A percentile compares a stretch with the other conserved stretches of the same genome.
phyloP scores from a whole-genome alignment of 371 early-diverging fungal genomes.

The Mortierella sp. region DNA sequence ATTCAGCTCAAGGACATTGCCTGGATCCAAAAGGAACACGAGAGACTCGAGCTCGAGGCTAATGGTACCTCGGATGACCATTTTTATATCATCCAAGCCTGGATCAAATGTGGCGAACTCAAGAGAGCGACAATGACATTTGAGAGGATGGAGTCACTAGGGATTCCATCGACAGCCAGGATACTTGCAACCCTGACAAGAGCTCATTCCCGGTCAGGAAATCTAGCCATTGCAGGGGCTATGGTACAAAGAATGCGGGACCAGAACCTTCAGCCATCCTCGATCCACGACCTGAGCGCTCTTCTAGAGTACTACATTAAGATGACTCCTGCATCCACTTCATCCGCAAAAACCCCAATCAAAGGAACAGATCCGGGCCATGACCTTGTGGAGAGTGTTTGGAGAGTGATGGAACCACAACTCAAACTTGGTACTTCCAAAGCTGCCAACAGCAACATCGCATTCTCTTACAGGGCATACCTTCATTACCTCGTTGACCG shows the following conservation, averaged over 20 bases:
- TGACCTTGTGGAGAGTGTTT: constrained; percentile 31
- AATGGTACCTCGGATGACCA: constrained; percentile 33
- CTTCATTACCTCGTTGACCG: constrained; percentile 28
- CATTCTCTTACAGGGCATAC: constrained; percentile 42
- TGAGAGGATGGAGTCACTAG: constrained; percentile 40
- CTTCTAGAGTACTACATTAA: constrained; percentile 49
- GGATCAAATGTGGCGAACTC: constrained; percentile 50
- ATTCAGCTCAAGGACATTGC: constrained; percentile 42
- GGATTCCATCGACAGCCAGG: constrained; percentile 17
- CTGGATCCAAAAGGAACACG: constrained; percentile 50
- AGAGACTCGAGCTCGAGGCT: constrained; percentile 31
- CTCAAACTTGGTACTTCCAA: constrained; percentile 9
- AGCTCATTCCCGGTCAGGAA: constrained; percentile 40
- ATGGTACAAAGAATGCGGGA: constrained; percentile 47
- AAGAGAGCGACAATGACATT: constrained; percentile 50
- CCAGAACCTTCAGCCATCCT: constrained; percentile 22
- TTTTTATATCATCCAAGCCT: constrained; percentile 47
- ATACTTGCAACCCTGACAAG: constrained; percentile 43
- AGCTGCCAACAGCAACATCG: constrained; percentile 23
- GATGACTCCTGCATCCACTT: constrained; percentile 9
- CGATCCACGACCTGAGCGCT: constrained; percentile 45
- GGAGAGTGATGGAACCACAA: constrained; percentile 42
- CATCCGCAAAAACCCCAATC: neutral
- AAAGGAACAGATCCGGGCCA: constrained; percentile 7
- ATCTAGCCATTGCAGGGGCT: constrained; percentile 33